Percentiles rank a stretch among this genome's conserved stretches.
phyloP scores from a whole-genome alignment of 208 protist genomes.

The Trypanosoma brucei region DNA sequence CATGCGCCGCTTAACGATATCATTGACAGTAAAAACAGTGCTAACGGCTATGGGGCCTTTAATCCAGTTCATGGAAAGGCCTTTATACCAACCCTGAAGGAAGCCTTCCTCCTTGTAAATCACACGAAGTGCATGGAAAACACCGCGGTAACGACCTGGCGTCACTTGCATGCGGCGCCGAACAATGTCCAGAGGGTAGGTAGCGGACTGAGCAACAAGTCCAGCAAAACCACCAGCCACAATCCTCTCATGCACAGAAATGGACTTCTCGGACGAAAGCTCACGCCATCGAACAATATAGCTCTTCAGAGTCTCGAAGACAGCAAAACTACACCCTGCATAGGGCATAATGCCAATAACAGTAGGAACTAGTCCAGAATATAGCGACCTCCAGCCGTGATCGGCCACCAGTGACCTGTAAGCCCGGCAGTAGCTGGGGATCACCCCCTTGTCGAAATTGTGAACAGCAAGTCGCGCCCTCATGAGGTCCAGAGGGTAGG shows the following conservation, averaged over 20 bases:
- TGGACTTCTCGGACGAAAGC: slow-evolving; percentile 63
- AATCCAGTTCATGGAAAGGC: slow-evolving; percentile 93
- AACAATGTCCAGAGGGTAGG: slow-evolving; percentile 94
- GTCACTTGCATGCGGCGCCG: slow-evolving; percentile 90
- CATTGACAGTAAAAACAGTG: slow-evolving; percentile 90
- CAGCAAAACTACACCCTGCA: slow-evolving; percentile 91
- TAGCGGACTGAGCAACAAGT: slow-evolving; percentile 87
- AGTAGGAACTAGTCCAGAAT: slow-evolving; percentile 85
- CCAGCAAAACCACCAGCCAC: slow-evolving; percentile 83
- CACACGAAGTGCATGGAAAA: slow-evolving; percentile 48
- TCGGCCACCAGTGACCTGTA: slow-evolving; percentile 48
- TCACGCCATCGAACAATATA: slow-evolving; percentile 44
- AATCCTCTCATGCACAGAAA: slow-evolving; percentile 64
- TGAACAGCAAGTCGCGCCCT: slow-evolving; percentile 83
- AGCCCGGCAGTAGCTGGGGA: slow-evolving; percentile 70
- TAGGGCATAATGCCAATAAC: slow-evolving; percentile 93
- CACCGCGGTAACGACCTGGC: slow-evolving; percentile 66
- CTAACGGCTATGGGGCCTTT: slow-evolving; percentile 89
- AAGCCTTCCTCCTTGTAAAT: slow-evolving; percentile 81
- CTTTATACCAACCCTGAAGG: slow-evolving; percentile 82
- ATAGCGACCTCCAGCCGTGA: slow-evolving; percentile 68
- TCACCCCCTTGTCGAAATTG: slow-evolving; percentile 48
- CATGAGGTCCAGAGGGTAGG: slow-evolving; percentile 94
- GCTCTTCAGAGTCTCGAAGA: slow-evolving; percentile 87
- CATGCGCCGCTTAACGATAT: slow-evolving; percentile 78